Evolutionary conservation across 345 rosid species (phyloP).

Genomic region (Cardamine occulta): DNA sequence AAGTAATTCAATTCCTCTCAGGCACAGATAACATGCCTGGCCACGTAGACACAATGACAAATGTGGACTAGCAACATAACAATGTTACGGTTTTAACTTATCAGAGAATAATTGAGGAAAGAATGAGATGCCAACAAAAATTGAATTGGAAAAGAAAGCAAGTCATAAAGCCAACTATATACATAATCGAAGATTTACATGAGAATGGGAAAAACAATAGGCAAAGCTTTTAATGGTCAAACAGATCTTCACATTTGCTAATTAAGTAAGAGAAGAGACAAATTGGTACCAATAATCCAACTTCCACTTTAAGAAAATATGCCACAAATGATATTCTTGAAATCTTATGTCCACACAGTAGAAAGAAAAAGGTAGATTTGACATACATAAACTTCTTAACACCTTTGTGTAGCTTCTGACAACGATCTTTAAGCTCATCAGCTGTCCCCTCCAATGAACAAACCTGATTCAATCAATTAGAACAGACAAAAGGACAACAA

Average conservation of each 20-base stretch:
- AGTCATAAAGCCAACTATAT: background rate
- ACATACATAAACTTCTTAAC: slow-evolving; percentile 70
- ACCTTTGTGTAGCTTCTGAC: slow-evolving; percentile 74
- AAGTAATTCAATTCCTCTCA: background rate
- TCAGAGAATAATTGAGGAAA: background rate
- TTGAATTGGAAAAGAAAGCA: background rate
- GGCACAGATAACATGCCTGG: background rate
- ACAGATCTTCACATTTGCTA: background rate
- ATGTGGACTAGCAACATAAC: slow-evolving; percentile 13
- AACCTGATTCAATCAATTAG: slow-evolving; percentile 48
- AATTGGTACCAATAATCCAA: slow-evolving; percentile 9
- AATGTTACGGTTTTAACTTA: background rate
- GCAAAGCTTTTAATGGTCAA: slow-evolving; percentile 1
- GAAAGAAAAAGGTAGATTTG: background rate
- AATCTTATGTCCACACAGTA: background rate
- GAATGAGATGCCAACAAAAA: background rate
- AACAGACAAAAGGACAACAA: slow-evolving; percentile 22
- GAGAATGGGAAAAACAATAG: slow-evolving; percentile 5
- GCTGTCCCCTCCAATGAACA: slow-evolving; percentile 64
- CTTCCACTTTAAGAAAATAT: slow-evolving; percentile 1
- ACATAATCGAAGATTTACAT: background rate
- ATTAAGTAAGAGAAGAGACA: slow-evolving; percentile 23
- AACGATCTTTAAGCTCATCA: slow-evolving; percentile 76
- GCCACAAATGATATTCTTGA: slow-evolving; percentile 10
- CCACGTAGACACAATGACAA: slow-evolving; percentile 14